Evolutionary conservation across 2,329 filamentous ascomycete genomes (phyloP), one percentile per base, ranked within the genome.

Genomic region (Botrytis aclada): DNA sequence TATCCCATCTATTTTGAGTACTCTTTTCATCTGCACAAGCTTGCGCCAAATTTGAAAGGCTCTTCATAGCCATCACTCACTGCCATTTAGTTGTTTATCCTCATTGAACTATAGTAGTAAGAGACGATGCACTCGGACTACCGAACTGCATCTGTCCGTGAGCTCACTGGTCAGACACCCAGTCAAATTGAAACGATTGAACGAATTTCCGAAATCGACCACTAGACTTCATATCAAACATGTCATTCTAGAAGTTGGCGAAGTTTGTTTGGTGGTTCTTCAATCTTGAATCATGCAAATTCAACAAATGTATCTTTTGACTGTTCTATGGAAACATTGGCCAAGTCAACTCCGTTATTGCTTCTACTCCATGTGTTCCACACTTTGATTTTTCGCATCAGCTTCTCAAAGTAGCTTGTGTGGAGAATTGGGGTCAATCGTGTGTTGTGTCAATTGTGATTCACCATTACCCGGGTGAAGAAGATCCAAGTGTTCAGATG

Each of bases 401-500:
- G 54, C 62, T 70, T 63, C 67, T 70, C 58, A 39, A 70, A 70
- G 71, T 56, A 54, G 45, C 66, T 69, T 62, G 66, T 70, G 66
- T 62, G 58, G 65, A 62, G 47, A 45, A 32, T 70, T 56, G 67
- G 66, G 58, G 43, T 65, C 69, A 72, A 72, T 65, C 62, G 73
- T 74, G 62, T 65, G 54, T 72, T 72, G 75, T 77, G 74, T 77
- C 77, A 72, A 76, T 76, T 71, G 75, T 77, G 78, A 77, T 79
- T 79, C 78, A 79, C 67, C 75, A 76, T 73, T 74, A 76, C 62
- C 74, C 74, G 70, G 51, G 58, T 75, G 76, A 77, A 75, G 74
- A 77, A 65, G 78, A 69, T 76, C 77, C 79, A 80, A 74, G 76
- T 77, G 78, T 79, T 79, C 77, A 76, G 78, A 80, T 78, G 77